Base-by-base conservation (phyloP, 352 stramenopile species). In the Phytophthora pisi region DNA sequence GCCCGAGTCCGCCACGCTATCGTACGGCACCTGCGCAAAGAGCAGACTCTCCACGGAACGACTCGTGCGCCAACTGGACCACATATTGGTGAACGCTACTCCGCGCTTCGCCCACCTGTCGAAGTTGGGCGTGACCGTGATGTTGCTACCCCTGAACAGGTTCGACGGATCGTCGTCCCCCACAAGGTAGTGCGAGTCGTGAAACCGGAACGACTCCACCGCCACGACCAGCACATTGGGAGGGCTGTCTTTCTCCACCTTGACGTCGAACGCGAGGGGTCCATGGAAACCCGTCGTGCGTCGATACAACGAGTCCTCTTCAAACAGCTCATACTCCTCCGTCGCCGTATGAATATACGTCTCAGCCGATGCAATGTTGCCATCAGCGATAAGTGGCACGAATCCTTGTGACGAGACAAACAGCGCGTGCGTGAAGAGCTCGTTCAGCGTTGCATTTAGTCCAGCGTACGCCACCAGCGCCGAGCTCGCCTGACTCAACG, bases 11-110 rank as follows among this genome's bases (percentile, higher is more conserved):
- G 46, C 52, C 15, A 75, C 53, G 49, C 57, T 69, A 36, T 86
- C 73, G 46, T 78, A 81, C 10, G 73, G 60, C 18, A 89, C 26
- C 55, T 89, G 78, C 0, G 60, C 80, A 53, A 75, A 89, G 18
- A 82, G 46, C 30, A 86, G 68, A 30, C 74, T 83, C 53, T 84
- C 76, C 1, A 87, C 20, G 0, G 81, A 84, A 1, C 81, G 74
- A 66, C 78, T 89, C 8, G 78, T 87, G 5, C 66, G 64, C 64
- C 69, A 85, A 45, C 74, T 86, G 1, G 81, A 89, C 78, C 81
- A 89, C 18, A 89, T 62, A 23, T 86, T 89, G 18, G 51, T 51
- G 20, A 89, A 80, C 3, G 74, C 81, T 11, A 89, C 57, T 15
- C 77, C 77, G 13, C 74, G 76, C 30, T 80, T 70, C 1, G 78